These are phyloP conservation scores for Kernera saxatilis DNA, from an alignment of 345 rosid species.

Conservation along the genomic window DNA sequence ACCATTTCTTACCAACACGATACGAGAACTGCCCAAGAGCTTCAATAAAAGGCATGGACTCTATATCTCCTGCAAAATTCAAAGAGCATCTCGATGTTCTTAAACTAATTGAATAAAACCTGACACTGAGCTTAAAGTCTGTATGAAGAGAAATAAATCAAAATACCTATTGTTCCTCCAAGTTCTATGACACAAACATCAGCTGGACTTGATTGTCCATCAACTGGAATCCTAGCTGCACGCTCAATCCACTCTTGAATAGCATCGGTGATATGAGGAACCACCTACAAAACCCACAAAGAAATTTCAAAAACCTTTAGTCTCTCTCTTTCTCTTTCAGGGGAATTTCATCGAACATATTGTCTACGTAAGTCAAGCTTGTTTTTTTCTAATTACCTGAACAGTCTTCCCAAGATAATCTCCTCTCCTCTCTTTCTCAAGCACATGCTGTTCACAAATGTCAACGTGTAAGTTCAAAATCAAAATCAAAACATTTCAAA, in stretches of 20 bases:
- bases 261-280: conserved; percentile 94
- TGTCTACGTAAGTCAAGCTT: neutral
- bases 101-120: neutral
- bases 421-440: conserved; percentile 90
- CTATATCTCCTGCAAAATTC: conserved; percentile 79
- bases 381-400: conserved; percentile 44
- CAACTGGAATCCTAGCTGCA: conserved; percentile 79
- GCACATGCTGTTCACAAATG: conserved; percentile 53
- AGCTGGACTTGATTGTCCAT: conserved; percentile 76
- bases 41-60: conserved; percentile 96
- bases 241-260: conserved; percentile 97
- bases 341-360: neutral
- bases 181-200: conserved; percentile 98
- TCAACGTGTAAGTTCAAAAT: neutral
- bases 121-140: neutral
- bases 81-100: neutral
- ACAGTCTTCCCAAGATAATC: conserved; percentile 97
- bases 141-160: neutral
- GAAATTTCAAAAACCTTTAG: neutral
- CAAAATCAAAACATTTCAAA: neutral
- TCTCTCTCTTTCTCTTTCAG: neutral
- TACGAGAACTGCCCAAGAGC: conserved; percentile 94
- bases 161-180: conserved; percentile 92
- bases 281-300: conserved; percentile 47
- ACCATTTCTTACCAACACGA: conserved; percentile 63